Evolutionary conservation across 192 early-diverging fungal genomes (phyloP).

Genomic region (Chytriomyces sp.): DNA sequence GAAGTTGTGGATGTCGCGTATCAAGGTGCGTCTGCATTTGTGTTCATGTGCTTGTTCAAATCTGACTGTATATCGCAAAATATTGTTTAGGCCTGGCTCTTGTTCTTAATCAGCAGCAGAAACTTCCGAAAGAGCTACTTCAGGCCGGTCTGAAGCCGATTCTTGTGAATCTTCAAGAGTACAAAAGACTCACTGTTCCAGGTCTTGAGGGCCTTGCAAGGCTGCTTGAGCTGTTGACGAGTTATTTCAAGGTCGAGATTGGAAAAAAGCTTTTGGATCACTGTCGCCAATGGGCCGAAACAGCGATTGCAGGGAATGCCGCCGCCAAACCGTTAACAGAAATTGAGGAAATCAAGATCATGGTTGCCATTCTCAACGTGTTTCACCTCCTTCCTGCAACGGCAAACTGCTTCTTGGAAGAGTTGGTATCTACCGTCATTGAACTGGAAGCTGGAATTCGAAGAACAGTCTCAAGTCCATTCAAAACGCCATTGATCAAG

Average conservation of each 20-base stretch:
- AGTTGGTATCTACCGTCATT: conserved; percentile 85
- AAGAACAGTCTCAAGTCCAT: conserved; percentile 89
- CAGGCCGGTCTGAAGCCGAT: conserved; percentile 97
- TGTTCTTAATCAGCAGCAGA: conserved; percentile 80
- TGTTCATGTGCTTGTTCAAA: neutral
- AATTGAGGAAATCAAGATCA: conserved; percentile 90
- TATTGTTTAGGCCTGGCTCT: conserved; percentile 67
- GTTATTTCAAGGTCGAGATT: conserved; percentile 99
- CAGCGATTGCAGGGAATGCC: conserved; percentile 78
- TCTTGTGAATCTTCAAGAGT: conserved; percentile 91
- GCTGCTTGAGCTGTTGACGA: conserved; percentile 88
- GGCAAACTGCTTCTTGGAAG: conserved; percentile 89
- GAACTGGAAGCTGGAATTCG: conserved; percentile 83
- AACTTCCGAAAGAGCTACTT: conserved; percentile 91
- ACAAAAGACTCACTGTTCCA: conserved; percentile 89
- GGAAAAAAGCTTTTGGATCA: conserved; percentile 98
- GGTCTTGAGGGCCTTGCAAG: conserved; percentile 94
- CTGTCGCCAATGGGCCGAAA: conserved; percentile 89
- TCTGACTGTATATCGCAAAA: neutral
- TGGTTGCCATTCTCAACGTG: conserved; percentile 92
- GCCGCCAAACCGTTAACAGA: conserved; percentile 85
- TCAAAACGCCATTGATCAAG: conserved; percentile 85
- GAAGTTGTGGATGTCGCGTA: conserved; percentile 96
- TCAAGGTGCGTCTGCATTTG: conserved; percentile 57
- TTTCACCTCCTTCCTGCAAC: conserved; percentile 91